phyloP scores from a whole-genome alignment of 768 basidiomycete species.

The Podaxis sp. region DNA sequence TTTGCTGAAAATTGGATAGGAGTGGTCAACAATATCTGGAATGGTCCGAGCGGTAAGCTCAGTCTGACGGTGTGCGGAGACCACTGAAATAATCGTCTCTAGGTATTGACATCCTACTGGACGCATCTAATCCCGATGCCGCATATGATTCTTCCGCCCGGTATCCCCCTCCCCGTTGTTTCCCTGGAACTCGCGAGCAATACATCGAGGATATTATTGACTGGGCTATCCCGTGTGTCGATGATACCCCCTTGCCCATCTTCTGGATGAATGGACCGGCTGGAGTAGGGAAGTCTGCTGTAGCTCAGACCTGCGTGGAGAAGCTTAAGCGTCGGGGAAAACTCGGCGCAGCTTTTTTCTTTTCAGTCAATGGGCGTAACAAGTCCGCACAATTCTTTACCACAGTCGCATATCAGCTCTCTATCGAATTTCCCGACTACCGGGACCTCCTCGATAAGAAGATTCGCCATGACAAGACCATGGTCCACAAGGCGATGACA shows the following conservation, averaged over 20 bases:
- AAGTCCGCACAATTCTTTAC: background rate
- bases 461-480: background rate
- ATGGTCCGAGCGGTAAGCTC: background rate
- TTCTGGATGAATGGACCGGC: constrained; percentile 3
- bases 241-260: background rate
- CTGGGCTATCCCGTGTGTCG: background rate
- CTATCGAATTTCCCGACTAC: background rate
- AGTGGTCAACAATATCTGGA: background rate
- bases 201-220: constrained; percentile 9
- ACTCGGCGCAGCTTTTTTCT: constrained; percentile 13
- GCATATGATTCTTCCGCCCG: background rate
- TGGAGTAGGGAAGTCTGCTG: constrained; percentile 3
- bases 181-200: constrained; percentile 5
- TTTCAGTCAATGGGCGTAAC: background rate
- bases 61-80: background rate
- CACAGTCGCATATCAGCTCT: constrained; percentile 9
- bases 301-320: constrained; percentile 8
- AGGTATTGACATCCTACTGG: background rate
- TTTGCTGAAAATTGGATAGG: no score
- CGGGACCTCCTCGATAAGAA: background rate
- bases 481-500: background rate
- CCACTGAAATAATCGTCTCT: background rate
- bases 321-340: background rate
- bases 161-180: background rate
- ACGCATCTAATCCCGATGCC: background rate